These are phyloP conservation scores for Penicillium fuscoglaucum DNA, from an alignment of 2,329 filamentous ascomycete species.

Conservation along the genomic window DNA sequence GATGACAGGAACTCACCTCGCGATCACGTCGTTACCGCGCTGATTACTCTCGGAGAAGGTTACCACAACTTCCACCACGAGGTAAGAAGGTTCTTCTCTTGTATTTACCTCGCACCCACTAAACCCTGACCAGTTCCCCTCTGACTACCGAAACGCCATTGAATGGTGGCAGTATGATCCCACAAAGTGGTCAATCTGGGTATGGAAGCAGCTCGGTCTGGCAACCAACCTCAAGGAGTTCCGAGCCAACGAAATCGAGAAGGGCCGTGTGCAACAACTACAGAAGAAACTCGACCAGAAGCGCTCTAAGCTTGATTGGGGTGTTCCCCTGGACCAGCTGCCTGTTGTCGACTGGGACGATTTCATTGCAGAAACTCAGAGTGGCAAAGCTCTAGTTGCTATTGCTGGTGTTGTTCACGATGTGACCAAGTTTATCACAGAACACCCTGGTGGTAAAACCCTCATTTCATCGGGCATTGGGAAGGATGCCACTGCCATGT, in stretches of 20 bases:
- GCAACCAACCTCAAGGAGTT: constrained; percentile 89
- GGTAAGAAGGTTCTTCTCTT: not conserved
- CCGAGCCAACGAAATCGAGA: constrained; percentile 88
- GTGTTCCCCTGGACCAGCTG: constrained; percentile 77
- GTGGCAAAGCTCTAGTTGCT: constrained; percentile 72
- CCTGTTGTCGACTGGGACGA: constrained; percentile 85
- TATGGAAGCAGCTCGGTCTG: constrained; percentile 74
- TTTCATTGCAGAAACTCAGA: constrained; percentile 74
- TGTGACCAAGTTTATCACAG: constrained; percentile 78
- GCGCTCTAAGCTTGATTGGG: constrained; percentile 80
- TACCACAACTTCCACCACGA: constrained; percentile 94
- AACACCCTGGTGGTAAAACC: constrained; percentile 83
- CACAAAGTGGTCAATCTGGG: constrained; percentile 81
- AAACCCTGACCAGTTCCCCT: constrained; percentile 59
- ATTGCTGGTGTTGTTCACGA: constrained; percentile 86
- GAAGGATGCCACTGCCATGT: constrained; percentile 86
- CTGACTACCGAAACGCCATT: constrained; percentile 84
- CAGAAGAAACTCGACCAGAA: constrained; percentile 93
- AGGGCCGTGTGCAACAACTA: constrained; percentile 81
- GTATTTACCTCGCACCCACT: not conserved
- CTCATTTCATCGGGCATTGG: constrained; percentile 80
- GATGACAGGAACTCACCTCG: constrained; percentile 84
- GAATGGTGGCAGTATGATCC: constrained; percentile 85
- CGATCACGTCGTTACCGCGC: constrained; percentile 77
- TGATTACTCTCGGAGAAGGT: constrained; percentile 78